A percentile compares a stretch with the other conserved stretches of the same genome.
Conservation (phyloP, 345 rosid species). For the Camelina hispida region DNA sequence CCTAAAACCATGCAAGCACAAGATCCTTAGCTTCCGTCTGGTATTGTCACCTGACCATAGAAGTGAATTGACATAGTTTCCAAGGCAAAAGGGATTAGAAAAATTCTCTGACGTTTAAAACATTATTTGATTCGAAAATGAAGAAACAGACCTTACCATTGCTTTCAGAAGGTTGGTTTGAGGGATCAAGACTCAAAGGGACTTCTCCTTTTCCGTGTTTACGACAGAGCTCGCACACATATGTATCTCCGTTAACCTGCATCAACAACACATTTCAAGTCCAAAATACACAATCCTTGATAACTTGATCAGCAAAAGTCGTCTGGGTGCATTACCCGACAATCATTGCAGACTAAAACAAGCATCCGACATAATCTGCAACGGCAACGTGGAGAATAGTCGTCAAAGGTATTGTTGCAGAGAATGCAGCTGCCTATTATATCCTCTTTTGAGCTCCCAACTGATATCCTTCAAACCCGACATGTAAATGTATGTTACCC, state of each 20-base stretch:
- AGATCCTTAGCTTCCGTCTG: slow-evolving; percentile 72
- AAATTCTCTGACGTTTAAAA: not conserved
- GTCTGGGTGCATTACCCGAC: slow-evolving; percentile 56
- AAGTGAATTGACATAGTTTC: not conserved
- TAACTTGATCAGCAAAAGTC: not conserved
- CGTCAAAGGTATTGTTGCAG: slow-evolving; percentile 72
- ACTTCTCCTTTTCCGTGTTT: slow-evolving; percentile 57
- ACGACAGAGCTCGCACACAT: slow-evolving; percentile 83
- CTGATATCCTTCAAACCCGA: slow-evolving; percentile 69
- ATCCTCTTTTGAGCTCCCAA: slow-evolving; percentile 72
- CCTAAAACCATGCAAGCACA: slow-evolving; percentile 96
- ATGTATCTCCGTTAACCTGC: slow-evolving; percentile 62
- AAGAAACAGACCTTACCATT: slow-evolving; percentile 67
- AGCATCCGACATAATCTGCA: slow-evolving; percentile 87
- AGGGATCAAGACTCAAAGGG: slow-evolving; percentile 38
- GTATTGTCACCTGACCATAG: slow-evolving; percentile 45
- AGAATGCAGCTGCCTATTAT: slow-evolving; percentile 75
- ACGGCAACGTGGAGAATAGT: slow-evolving; percentile 84
- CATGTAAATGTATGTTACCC: slow-evolving; percentile 9
- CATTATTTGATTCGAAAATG: not conserved
- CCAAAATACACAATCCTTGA: slow-evolving; percentile 8
- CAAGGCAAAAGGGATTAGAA: not conserved
- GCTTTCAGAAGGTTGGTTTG: slow-evolving; percentile 43
- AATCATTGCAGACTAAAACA: slow-evolving; percentile 80
- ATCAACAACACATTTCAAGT: slow-evolving; percentile 16